These are phyloP conservation scores for Perkinsus marinus DNA, from an alignment of 169 alveolate genomes.

Conservation along the genomic window DNA sequence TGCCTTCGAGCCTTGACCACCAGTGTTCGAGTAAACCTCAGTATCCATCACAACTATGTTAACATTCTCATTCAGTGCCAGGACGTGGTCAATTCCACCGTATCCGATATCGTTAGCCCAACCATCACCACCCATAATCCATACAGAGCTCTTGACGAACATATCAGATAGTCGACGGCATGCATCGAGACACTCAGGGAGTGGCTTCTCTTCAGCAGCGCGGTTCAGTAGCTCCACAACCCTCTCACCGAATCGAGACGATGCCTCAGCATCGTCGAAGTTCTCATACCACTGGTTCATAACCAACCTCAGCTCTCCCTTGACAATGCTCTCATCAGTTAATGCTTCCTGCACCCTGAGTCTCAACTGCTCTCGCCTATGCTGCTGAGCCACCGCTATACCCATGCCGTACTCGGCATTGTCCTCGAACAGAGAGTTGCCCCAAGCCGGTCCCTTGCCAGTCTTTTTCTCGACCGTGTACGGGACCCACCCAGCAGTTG, in stretches of 20 bases:
- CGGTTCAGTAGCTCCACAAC: conserved; percentile 3
- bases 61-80: conserved; percentile 17
- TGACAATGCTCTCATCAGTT: neutral
- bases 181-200: conserved; percentile 12
- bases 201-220: neutral
- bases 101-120: conserved; percentile 51
- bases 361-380: neutral
- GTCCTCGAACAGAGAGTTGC: conserved; percentile 47
- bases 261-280: neutral
- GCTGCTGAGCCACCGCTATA: conserved; percentile 23
- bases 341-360: neutral
- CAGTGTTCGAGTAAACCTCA: conserved; percentile 44
- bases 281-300: neutral
- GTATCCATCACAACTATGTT: conserved; percentile 41
- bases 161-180: conserved; percentile 16
- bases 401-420: conserved; percentile 52
- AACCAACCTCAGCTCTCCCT: neutral
- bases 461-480: conserved; percentile 20
- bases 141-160: conserved; percentile 22
- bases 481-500: conserved; percentile 39
- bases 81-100: conserved; percentile 40
- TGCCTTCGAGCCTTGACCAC: conserved; percentile 43
- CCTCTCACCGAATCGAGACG: neutral
- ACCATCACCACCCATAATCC: conserved; percentile 48
- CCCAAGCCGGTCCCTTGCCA: conserved; percentile 48